A percentile compares a stretch with the other conserved stretches of the same genome.
These are phyloP conservation scores for Botryosphaeria agaves DNA, from an alignment of 2,329 filamentous ascomycete species.

Conservation along the genomic window DNA sequence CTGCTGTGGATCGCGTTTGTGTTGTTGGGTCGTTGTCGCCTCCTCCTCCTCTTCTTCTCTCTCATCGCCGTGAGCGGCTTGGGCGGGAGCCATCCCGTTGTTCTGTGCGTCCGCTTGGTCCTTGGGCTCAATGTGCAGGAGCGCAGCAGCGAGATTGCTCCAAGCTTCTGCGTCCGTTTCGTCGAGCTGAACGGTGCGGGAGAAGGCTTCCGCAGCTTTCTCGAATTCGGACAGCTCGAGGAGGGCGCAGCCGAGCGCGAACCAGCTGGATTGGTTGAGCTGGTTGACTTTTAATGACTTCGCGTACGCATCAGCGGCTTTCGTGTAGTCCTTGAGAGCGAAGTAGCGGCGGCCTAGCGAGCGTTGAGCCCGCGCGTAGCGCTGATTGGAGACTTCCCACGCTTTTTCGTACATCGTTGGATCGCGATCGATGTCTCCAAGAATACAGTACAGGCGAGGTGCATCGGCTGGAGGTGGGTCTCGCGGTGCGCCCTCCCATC, in stretches of 20 bases:
- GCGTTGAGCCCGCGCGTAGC: slow-evolving; percentile 75
- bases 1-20: slow-evolving; percentile 33
- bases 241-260: slow-evolving; percentile 73
- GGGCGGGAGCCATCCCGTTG: no score
- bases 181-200: slow-evolving; percentile 65
- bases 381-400: slow-evolving; percentile 66
- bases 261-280: slow-evolving; percentile 73
- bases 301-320: slow-evolving; percentile 61
- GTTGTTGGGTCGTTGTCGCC: slow-evolving; percentile 6
- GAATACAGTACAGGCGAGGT: slow-evolving; percentile 76
- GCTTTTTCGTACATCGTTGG: slow-evolving; percentile 63
- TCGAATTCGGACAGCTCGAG: slow-evolving; percentile 61
- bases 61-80: no score
- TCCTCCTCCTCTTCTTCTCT: slow-evolving; percentile 19
- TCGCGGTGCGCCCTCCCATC: slow-evolving; percentile 50
- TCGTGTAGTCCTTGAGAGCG: slow-evolving; percentile 43
- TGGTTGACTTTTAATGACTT: slow-evolving; percentile 65
- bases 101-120: slow-evolving; percentile 7
- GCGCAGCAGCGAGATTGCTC: slow-evolving; percentile 80
- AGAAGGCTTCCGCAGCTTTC: slow-evolving; percentile 69
- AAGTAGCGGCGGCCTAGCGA: slow-evolving; percentile 71
- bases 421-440: slow-evolving; percentile 74
- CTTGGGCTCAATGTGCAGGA: slow-evolving; percentile 51
- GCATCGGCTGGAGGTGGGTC: slow-evolving; percentile 62
- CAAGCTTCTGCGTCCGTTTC: slow-evolving; percentile 84